Base-by-base conservation (phyloP, 495 filamentous ascomycete genomes). In the Aspergillus bridgeri region DNA sequence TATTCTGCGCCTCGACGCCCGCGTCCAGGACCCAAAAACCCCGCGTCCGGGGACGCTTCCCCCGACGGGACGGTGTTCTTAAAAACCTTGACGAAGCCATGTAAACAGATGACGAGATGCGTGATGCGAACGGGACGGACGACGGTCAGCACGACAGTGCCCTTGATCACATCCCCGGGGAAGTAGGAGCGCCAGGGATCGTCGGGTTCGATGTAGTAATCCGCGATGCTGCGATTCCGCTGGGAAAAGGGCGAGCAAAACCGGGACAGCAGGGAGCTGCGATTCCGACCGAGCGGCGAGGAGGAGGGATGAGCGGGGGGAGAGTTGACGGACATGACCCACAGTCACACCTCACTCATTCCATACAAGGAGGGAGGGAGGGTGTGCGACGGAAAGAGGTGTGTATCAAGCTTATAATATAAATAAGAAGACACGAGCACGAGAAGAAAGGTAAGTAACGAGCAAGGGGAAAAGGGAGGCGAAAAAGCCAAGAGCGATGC, bases 121-220 rank as follows among this genome's bases (percentile, higher is more conserved):
- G 93, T 97, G 61, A 97, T 86, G 65, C 90, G 85, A 54, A 94
- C 71, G 22, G 92, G 85, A 58, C 91, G 92, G 49, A 89, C 80
- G 48, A 94, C 85, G 48, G 86, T 90, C 52, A 98, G 75, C 23
- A 91, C 76, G 1, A 98, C 90, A 49, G 83, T 85, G 44, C 94
- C 94, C 58, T 76, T 83, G 51, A 88, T 79, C 19, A 74, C 62
- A 65, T 88, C 86, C 6, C 86, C 86, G 9, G 84, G 84, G 38
- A 83, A 84, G 68, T 97, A 96, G 51, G 89, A 85, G 52, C 89
- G 87, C 77, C 94, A 90, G 24, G 94, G 93, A 60, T 97, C 91
- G 61, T 93, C 84, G n/a, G 78, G 75, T 60, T 80, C 74, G 52
- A 83, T 76, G 64, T 92, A 86, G 73, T 90, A 96, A 65, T 96